Evolutionary conservation across 805 yeast genomes (phyloP), one percentile per base, ranked within the genome.

Genomic region (Lachancea nothofagi): DNA sequence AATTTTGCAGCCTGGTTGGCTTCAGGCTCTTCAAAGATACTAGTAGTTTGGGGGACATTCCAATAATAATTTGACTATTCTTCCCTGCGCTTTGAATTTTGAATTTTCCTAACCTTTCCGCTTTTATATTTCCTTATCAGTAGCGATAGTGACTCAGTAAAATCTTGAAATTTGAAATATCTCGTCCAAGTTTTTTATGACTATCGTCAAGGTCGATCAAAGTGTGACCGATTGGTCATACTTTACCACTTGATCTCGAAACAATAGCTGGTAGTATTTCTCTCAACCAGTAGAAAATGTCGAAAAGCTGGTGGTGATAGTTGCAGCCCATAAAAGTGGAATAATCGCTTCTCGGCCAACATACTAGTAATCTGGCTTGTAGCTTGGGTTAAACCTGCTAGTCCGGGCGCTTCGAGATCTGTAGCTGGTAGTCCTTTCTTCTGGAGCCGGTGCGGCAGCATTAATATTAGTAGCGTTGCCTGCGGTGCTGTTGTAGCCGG

Each of bases 21-120:
- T 54, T 53, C 21, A 55, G 40, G 24, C 55, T 50, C 46, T 52
- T 57, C 15, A 58, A 45, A 13, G 61, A 50, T 24, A 48, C 48
- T 18, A 59, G 43, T 31, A 59, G 45, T 36, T 55, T 51, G 23
- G 55, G 46, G 33, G 58, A 51, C 61, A 55, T 54, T 10, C 7
- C 14, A 5, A 21, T 9, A 13, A 7, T 30, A 21, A 10, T 17
- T 5, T 19, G 7, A 19, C 26, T 19, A 13, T 26, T 17, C 13
- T 24, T 26, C 17, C 38, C 27, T 3, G 29, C 19, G 20, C 30
- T 26, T 20, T 32, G 19, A 14, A 32, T 17, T 14, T 27, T 35
- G 29, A n/a, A n/a, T n/a, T n/a, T n/a, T n/a, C n/a, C n/a, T n/a
- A n/a, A n/a, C n/a, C n/a, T n/a, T n/a, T n/a, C n/a, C n/a, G n/a